Evolutionary conservation across 129 eudicot species (phyloP), one percentile per base, ranked within the genome.

Genomic region (Centella asiatica): DNA sequence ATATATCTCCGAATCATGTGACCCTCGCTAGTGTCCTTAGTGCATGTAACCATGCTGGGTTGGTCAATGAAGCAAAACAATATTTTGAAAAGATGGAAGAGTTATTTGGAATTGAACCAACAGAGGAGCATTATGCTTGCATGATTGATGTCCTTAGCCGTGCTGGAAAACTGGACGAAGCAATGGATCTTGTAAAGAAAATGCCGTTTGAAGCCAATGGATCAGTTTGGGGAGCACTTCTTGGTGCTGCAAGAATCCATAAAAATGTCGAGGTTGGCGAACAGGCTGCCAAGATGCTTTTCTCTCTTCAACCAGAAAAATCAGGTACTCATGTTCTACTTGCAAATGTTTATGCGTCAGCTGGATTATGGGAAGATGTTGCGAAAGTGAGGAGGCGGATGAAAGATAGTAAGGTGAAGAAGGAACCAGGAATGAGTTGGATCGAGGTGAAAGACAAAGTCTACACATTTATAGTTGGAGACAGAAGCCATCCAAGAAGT

Each of bases 361-460:
- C 78, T 50, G 95, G 96, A 58, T 62, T 69, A 64, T 92, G 98
- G 98, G 86, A 78, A 18, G 68, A 92, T 22, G 96, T 92, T 3
- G 78, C 86, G 0, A 80, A 76, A 13, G 54, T 78, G 52, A 72
- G 98, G 57, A 77, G 74, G 62, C 67, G 49, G 44, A 92, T 92
- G 98, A 87, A 76, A 74, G 79, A 82, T 49, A 74, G 76, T 51
- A 80, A 76, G 53, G 83, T 87, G 44, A 87, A 92, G 80, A 92
- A 92, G 69, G 96, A 84, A 44, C 98, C 98, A 0, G 98, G 95
- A 22, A 73, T 84, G 84, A 92, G 98, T 67, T 92, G 96, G 96
- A 60, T 92, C 45, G 98, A 92, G 71, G 82, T 87, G 25, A 84
- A 82, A 78, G 83, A 78, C 64, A 72, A 52, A 57, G 79, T 92